Base-by-base conservation (phyloP, 169 alveolate species). In the Ichthyophthirius multifiliis region DNA sequence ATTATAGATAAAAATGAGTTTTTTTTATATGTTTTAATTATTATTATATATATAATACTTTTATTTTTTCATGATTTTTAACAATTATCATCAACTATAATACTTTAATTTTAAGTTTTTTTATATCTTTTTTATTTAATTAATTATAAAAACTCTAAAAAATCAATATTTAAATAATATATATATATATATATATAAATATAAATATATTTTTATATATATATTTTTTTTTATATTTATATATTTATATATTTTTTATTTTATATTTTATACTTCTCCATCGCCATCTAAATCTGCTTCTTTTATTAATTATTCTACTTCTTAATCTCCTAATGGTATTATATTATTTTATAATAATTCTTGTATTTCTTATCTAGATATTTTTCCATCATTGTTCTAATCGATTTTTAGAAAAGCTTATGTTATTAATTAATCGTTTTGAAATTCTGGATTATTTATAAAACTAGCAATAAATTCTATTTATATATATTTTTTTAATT, bases 371-470 rank as follows among this genome's bases (percentile, higher is more conserved):
- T 16, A 2, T 7, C 34, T 55, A 27, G 71, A 27, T 0, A 55
- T 27, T 55, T 55, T 55, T 1, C 71, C 71, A 55, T 55, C 71
- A 55, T 55, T 55, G 18, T 55, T 27, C 13, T 55, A 27, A 27
- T 55, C 71, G 31, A 55, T 55, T 55, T 55, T 55, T 23, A 55
- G 31, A 23, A 55, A 55, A 9, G 71, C 71, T 55, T 55, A 55
- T 10, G 71, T 55, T 0, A 55, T 55, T n/a, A 23, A 34, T 27
- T 55, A 27, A 55, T 55, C 71, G 4, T 34, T 55, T 23, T 55
- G 15, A 18, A 55, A 55, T n/a, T 55, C 71, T 4, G 71, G 71
- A 5, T 55, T 55, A 0, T 34, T 39, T 9, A 55, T 4, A 55
- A 55, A 55, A 15, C 43, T 55, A 10, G 71, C 71, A 15, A 55